Percentiles rank a stretch among this genome's conserved stretches.
Evolutionary conservation across 2,329 filamentous ascomycete species (phyloP).

Genomic region (Macroventuria anomochaeta): DNA sequence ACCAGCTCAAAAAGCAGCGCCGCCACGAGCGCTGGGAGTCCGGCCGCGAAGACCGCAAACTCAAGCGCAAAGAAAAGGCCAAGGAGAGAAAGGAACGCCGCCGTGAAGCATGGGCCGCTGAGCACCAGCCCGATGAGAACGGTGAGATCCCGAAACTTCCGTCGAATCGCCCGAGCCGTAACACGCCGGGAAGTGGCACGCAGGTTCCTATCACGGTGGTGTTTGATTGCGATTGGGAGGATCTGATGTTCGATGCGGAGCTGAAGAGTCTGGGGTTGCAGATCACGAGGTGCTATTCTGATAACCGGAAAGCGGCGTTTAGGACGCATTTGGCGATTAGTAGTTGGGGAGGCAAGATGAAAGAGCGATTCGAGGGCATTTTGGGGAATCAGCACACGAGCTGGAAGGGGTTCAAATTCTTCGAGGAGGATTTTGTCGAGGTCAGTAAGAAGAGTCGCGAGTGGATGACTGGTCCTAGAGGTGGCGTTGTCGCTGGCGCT

Average conservation of each 20-base stretch:
- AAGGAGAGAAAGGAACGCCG: slow-evolving; percentile 61
- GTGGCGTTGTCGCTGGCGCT: slow-evolving; percentile 66
- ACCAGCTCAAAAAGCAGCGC: slow-evolving; percentile 79
- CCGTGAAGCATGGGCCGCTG: slow-evolving; percentile 53
- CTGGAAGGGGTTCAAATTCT: slow-evolving; percentile 81
- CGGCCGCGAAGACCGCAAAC: slow-evolving; percentile 64
- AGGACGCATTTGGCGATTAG: slow-evolving; percentile 77
- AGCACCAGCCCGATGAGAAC: slow-evolving; percentile 40
- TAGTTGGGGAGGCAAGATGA: slow-evolving; percentile 76
- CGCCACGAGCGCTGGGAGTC: slow-evolving; percentile 78
- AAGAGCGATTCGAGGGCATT: slow-evolving; percentile 78
- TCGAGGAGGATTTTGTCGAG: slow-evolving; percentile 74
- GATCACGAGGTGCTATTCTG: slow-evolving; percentile 86
- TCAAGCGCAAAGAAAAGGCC: slow-evolving; percentile 64
- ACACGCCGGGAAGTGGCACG: slow-evolving; percentile 48
- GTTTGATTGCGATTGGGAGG: slow-evolving; percentile 90
- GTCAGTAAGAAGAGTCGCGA: slow-evolving; percentile 70
- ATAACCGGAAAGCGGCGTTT: slow-evolving; percentile 75
- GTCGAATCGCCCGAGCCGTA: slow-evolving; percentile 27
- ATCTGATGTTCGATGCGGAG: slow-evolving; percentile 87
- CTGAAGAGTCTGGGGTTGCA: slow-evolving; percentile 82
- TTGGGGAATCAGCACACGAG: slow-evolving; percentile 72
- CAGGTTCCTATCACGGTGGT: slow-evolving; percentile 80
- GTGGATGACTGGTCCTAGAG: slow-evolving; percentile 67
- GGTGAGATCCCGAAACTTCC: slow-evolving; percentile 25